phyloP scores from a whole-genome alignment of 2,329 filamentous ascomycete genomes.

The Leptographium procerum region DNA sequence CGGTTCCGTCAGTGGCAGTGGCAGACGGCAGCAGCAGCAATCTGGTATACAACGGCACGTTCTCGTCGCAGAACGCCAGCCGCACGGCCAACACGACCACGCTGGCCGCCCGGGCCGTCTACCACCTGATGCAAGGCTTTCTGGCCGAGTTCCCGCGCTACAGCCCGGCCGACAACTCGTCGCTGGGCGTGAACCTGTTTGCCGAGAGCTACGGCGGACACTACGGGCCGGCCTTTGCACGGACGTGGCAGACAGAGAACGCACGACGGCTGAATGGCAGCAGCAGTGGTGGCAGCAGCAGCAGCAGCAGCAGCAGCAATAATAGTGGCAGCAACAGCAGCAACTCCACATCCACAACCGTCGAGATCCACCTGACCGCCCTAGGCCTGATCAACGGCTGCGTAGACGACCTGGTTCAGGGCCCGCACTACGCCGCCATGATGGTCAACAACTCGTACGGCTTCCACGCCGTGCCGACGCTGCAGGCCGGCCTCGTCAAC shows the following conservation, averaged over 20 bases:
- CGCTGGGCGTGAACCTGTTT: constrained; percentile 51
- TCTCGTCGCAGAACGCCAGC: constrained; percentile 39
- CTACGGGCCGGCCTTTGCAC: constrained; percentile 56
- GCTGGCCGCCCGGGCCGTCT: constrained; percentile 46
- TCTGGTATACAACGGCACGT: constrained; percentile 50
- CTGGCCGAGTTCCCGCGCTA: constrained; percentile 47
- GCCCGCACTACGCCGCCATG: constrained; percentile 43
- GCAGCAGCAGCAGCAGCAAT: neutral
- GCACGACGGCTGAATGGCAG: constrained; percentile 19
- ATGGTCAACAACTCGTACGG: constrained; percentile 56
- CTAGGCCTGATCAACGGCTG: constrained; percentile 63
- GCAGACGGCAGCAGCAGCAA: constrained; percentile 5
- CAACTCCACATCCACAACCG: constrained; percentile 26
- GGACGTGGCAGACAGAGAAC: constrained; percentile 51
- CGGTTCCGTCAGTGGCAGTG: constrained; percentile 20
- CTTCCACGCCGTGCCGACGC: constrained; percentile 42
- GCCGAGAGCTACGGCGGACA: constrained; percentile 61
- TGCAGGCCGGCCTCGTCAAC: constrained; percentile 33
- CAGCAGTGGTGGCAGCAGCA: neutral
- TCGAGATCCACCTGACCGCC: constrained; percentile 42
- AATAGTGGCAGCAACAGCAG: constrained; percentile 31
- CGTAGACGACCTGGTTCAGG: constrained; percentile 53
- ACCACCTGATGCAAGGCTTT: constrained; percentile 55
- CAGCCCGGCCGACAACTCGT: constrained; percentile 34
- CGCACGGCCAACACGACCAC: constrained; percentile 44